Evolutionary conservation across 495 filamentous ascomycete species (phyloP).

Genomic region (Ascodesmis nigricans): DNA sequence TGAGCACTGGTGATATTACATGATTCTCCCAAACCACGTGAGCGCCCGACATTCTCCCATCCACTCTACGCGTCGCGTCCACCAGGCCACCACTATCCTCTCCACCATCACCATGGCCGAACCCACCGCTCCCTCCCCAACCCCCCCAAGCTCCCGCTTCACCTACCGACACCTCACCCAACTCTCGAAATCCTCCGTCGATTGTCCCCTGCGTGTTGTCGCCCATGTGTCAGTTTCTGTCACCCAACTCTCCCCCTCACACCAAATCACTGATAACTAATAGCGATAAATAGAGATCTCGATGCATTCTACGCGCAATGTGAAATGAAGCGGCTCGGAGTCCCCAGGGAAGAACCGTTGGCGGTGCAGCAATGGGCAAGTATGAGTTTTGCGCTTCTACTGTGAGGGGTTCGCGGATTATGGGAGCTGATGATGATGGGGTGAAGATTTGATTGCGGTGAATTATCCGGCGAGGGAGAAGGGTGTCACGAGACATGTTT

Average conservation of each 20-base stretch:
- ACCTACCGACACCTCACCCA: slow-evolving; percentile 66
- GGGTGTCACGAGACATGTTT: slow-evolving; percentile 46
- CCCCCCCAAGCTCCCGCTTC: slow-evolving; percentile 32
- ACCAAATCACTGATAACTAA: not conserved
- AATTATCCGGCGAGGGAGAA: slow-evolving; percentile 78
- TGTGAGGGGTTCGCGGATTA: slow-evolving; percentile 22
- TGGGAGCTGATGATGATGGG: not conserved
- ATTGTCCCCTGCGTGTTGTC: slow-evolving; percentile 63
- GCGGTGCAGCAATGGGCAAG: slow-evolving; percentile 71
- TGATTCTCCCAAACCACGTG: no score
- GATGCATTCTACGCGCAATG: slow-evolving; percentile 98
- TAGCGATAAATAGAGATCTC: slow-evolving; percentile 33
- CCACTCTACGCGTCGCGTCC: no score
- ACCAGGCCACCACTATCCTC: no score
- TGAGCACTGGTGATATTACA: no score
- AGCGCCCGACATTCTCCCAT: no score
- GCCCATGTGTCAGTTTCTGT: slow-evolving; percentile 42
- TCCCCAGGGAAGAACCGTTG: slow-evolving; percentile 52
- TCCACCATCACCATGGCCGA: no score
- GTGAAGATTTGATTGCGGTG: slow-evolving; percentile 64
- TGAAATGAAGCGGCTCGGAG: slow-evolving; percentile 65
- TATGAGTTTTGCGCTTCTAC: slow-evolving; percentile 2
- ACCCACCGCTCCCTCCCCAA: no score
- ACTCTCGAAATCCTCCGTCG: slow-evolving; percentile 44
- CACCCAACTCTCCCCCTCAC: not conserved